Evolutionary conservation across 2,329 filamentous ascomycete species (phyloP).

Genomic region (Trichoderma lentiforme): DNA sequence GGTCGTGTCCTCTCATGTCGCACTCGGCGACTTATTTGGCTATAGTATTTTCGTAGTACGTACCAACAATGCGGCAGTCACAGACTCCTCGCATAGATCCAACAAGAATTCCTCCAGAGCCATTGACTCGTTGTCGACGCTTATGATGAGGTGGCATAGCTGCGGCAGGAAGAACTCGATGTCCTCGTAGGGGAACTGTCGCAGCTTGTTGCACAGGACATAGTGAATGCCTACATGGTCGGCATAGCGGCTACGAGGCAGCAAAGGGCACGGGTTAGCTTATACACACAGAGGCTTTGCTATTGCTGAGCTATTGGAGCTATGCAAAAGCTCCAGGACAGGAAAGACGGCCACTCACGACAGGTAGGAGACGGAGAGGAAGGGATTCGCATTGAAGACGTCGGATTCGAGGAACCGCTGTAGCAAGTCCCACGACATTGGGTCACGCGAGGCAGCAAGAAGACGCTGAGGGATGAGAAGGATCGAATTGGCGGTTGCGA

Average conservation of each 20-base stretch:
- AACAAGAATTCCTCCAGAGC: slow-evolving; percentile 83
- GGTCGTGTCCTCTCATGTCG: background rate
- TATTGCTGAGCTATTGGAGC: background rate
- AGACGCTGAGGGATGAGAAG: slow-evolving; percentile 21
- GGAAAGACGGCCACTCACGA: slow-evolving; percentile 57
- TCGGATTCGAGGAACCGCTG: slow-evolving; percentile 90
- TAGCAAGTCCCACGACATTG: slow-evolving; percentile 82
- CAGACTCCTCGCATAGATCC: slow-evolving; percentile 82
- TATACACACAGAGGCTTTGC: slow-evolving; percentile 26
- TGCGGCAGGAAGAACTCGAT: slow-evolving; percentile 90
- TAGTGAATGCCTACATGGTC: slow-evolving; percentile 89
- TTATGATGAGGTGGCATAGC: slow-evolving; percentile 83
- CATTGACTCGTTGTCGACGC: slow-evolving; percentile 88
- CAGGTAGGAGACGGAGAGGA: slow-evolving; percentile 83
- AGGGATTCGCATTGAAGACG: slow-evolving; percentile 89
- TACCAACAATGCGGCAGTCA: slow-evolving; percentile 79
- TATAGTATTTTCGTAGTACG: slow-evolving; percentile 30
- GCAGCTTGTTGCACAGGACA: slow-evolving; percentile 82
- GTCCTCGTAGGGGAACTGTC: slow-evolving; percentile 85
- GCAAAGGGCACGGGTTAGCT: slow-evolving; percentile 7
- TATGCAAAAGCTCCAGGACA: background rate
- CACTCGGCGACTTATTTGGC: background rate
- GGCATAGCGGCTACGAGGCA: slow-evolving; percentile 67
- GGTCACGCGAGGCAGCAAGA: slow-evolving; percentile 29
- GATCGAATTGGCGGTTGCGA: slow-evolving; percentile 10